These are phyloP conservation scores for Epichloe brachyelytri DNA, from an alignment of 2,329 filamentous ascomycete genomes.

Conservation along the genomic window DNA sequence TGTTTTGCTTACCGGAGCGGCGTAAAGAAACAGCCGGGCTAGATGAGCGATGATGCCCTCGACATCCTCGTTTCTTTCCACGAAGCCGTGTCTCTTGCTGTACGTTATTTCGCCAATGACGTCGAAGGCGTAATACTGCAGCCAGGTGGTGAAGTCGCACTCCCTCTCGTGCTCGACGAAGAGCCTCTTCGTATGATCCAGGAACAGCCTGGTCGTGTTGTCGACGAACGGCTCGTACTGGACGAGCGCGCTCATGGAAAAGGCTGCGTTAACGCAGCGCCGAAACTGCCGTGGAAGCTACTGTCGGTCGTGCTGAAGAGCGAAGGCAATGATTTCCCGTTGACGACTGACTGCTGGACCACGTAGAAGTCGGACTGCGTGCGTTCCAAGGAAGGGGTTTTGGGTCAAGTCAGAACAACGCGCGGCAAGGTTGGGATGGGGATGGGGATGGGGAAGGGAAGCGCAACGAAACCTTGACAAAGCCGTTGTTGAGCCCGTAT, in stretches of 20 bases:
- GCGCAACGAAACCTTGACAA: not conserved
- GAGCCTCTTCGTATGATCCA: not conserved
- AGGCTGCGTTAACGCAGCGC: not conserved
- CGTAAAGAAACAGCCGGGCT: not conserved
- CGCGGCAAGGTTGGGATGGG: not conserved
- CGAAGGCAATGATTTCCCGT: not conserved
- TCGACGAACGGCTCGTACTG: not conserved
- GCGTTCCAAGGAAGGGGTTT: not conserved
- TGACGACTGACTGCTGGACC: not conserved
- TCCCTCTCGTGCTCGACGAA: not conserved
- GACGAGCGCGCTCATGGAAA: not conserved
- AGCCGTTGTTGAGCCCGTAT: not conserved
- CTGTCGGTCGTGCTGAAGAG: not conserved
- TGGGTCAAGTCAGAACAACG: too few species aligned
- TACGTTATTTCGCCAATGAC: conserved; percentile 37
- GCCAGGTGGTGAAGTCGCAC: conserved; percentile 43
- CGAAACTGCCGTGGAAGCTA: not conserved
- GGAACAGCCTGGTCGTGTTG: not conserved
- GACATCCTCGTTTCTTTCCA: conserved; percentile 32
- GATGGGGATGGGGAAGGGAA: not conserved
- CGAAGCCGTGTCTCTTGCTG: conserved; percentile 26
- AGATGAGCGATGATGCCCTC: conserved; percentile 23
- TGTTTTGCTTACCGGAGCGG: conserved; percentile 11
- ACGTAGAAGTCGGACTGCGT: not conserved
- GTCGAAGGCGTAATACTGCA: conserved; percentile 36